phyloP scores from a whole-genome alignment of 169 alveolate genomes.

The Cyclospora cayetanensis region DNA sequence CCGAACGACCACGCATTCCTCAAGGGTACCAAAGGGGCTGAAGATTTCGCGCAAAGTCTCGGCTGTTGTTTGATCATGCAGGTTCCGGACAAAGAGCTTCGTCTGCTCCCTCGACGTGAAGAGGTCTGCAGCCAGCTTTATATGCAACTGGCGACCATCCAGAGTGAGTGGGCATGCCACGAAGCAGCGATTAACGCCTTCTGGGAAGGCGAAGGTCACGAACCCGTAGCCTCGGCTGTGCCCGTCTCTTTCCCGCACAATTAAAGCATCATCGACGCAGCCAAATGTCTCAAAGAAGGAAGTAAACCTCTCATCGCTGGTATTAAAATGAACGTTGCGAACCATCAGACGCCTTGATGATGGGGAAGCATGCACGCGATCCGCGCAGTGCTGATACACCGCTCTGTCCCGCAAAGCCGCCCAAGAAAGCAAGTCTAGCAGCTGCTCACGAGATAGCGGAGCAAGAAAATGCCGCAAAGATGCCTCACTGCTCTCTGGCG shows the following conservation, averaged over 20 bases:
- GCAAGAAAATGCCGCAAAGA: slow-evolving; percentile 71
- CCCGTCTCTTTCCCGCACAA: slow-evolving; percentile 83
- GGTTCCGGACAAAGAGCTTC: slow-evolving; percentile 82
- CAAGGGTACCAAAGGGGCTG: slow-evolving; percentile 78
- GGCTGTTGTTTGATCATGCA: slow-evolving; percentile 78
- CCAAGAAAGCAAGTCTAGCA: slow-evolving; percentile 79
- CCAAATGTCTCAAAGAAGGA: background rate
- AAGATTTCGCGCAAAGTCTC: slow-evolving; percentile 76
- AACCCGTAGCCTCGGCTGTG: slow-evolving; percentile 85
- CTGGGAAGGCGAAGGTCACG: slow-evolving; percentile 80
- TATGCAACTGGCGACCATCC: background rate
- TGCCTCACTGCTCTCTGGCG: background rate
- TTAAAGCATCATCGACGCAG: slow-evolving; percentile 69
- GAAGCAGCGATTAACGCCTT: slow-evolving; percentile 76
- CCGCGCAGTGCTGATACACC: slow-evolving; percentile 77
- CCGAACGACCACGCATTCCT: slow-evolving; percentile 81
- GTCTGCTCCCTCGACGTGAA: slow-evolving; percentile 73
- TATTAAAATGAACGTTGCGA: background rate
- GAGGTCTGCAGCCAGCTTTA: slow-evolving; percentile 60
- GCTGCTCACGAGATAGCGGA: slow-evolving; percentile 81
- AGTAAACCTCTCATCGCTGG: background rate
- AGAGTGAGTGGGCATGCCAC: background rate
- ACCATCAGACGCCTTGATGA: slow-evolving; percentile 40
- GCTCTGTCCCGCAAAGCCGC: slow-evolving; percentile 76
- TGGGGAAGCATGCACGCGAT: slow-evolving; percentile 75